Conservation (phyloP, 2,329 filamentous ascomycete genomes). For the Botrytis deweyae region DNA sequence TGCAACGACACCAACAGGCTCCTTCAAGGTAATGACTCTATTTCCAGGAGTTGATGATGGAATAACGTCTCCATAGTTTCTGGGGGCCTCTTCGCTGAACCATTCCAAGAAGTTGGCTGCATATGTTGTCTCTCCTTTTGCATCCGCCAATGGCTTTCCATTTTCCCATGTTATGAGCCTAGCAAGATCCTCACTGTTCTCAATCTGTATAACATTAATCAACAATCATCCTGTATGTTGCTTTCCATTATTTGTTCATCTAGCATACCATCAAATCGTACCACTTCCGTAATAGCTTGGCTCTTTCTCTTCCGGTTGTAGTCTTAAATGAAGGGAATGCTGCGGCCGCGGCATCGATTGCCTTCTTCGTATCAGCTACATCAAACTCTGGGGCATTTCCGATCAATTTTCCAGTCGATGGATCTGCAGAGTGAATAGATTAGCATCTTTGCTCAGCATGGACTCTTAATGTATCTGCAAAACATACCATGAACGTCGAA, state of each 20-base stretch:
- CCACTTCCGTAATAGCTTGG: conserved; percentile 75
- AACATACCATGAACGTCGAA: conserved; percentile 74
- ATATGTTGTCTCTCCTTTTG: conserved; percentile 69
- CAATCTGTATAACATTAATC: conserved; percentile 39
- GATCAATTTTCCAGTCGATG: conserved; percentile 76
- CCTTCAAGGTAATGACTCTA: conserved; percentile 74
- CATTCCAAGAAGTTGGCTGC: conserved; percentile 76
- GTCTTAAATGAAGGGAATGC: conserved; percentile 72
- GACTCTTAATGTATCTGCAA: neutral
- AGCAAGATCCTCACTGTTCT: conserved; percentile 77
- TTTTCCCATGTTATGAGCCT: conserved; percentile 88
- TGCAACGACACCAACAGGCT: conserved; percentile 81
- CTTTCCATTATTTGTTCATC: neutral
- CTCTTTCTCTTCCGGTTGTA: conserved; percentile 71
- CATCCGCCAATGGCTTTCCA: conserved; percentile 77
- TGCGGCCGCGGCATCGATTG: conserved; percentile 77
- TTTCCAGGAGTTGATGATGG: conserved; percentile 68
- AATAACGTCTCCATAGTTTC: conserved; percentile 73
- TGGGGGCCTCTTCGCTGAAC: conserved; percentile 77
- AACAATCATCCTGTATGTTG: conserved; percentile 9
- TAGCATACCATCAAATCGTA: conserved; percentile 67
- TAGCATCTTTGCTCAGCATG: conserved; percentile 6
- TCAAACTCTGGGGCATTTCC: conserved; percentile 85
- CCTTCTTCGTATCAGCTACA: conserved; percentile 71
- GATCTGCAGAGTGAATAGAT: conserved; percentile 74